Conservation (phyloP, 2,329 filamentous ascomycete species). For the Trichoderma sp. region DNA sequence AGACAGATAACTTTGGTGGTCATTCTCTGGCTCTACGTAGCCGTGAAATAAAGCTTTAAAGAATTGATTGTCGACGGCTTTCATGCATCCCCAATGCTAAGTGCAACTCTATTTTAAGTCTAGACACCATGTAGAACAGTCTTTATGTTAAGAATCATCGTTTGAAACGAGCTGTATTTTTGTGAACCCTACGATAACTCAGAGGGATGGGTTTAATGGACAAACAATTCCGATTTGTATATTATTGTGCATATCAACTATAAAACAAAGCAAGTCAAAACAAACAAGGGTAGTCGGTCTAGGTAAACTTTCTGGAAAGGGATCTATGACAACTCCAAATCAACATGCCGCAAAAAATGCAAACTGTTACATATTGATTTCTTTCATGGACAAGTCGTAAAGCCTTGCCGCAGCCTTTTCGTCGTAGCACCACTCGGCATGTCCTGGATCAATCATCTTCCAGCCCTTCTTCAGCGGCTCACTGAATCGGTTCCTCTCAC, state of each 20-base stretch:
- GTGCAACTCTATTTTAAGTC: neutral
- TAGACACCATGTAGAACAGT: neutral
- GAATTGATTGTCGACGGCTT: neutral
- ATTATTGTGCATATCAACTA: neutral
- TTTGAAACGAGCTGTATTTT: neutral
- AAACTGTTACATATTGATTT: neutral
- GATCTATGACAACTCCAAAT: neutral
- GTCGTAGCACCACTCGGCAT: constrained; percentile 20
- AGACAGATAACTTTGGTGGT: neutral
- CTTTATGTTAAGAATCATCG: neutral
- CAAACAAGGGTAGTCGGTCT: neutral
- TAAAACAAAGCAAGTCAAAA: neutral
- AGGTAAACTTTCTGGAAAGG: neutral
- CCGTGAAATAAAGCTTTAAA: neutral
- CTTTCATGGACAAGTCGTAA: constrained; percentile 15
- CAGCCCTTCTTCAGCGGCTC: constrained; percentile 13
- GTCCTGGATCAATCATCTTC: constrained; percentile 15
- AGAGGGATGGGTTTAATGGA: neutral
- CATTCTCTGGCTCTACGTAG: neutral
- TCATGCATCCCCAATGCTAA: neutral
- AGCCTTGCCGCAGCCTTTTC: constrained; percentile 7
- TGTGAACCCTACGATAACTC: neutral
- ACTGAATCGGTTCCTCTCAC: constrained; percentile 29
- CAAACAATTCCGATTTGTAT: neutral
- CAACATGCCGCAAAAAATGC: neutral